Evolutionary conservation across 2,329 filamentous ascomycete genomes (phyloP), one percentile per base, ranked within the genome.

Genomic region (Colletotrichum zoysiae): DNA sequence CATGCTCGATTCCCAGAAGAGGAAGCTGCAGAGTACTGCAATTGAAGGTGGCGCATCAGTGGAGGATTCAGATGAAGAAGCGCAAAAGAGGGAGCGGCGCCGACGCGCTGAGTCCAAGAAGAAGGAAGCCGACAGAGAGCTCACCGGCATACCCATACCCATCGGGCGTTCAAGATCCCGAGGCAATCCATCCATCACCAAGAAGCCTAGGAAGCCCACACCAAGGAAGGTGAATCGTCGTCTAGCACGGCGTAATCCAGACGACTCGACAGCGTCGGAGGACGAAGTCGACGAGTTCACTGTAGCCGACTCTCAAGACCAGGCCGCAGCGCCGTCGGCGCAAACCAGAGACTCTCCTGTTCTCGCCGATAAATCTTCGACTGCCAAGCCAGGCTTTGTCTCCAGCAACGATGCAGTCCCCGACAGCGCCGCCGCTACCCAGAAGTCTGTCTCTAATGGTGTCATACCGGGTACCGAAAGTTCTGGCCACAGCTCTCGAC

Each of bases 1-100:
- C 1, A 84, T 86, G 83, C 79, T 80, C 55, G 79, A 83, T 60
- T 87, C 85, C 0, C 85, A 87, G 60, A 81, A 85, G 74, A 79
- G 83, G 42, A 81, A 81, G 58, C 71, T 73, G 0, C 75, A 71
- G 23, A 76, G 77, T 3, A 79, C 77, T 4, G 59, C 72, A 14
- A 46, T 70, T 0, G 75, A 80, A n/a, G 75, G 76, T 1, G 74
- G 78, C 2, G 77, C 77, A 4, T 77, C 76, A 0, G 80, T 80
- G 1, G 80, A 81, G 16, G 81, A 83, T 35, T 79, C 80, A 3
- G 79, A 83, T 57, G 79, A 82, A 62, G 74, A 79, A 0, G 75
- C 79, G 7, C 75, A 76, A 53, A 76, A 75, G 56, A 73, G 80
- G 55, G 78, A 81, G n/a, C 81, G 84, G 16, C 80, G 78, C 9